Base-by-base conservation (phyloP, 2,329 filamentous ascomycete species). In the Juglanconis sp. region DNA sequence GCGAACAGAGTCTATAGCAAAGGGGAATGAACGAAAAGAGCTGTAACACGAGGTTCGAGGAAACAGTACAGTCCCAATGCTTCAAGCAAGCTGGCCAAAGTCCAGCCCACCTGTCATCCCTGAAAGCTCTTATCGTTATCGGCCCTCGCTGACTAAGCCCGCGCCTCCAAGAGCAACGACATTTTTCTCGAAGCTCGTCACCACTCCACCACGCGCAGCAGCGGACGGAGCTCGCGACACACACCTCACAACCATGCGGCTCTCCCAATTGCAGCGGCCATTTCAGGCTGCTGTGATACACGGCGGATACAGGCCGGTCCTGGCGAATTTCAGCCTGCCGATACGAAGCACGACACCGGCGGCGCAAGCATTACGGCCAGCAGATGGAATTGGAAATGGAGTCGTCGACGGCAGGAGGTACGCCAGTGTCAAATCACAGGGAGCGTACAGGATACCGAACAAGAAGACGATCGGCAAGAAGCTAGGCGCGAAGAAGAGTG, bases 401-500 rank as follows among this genome's bases (percentile, higher is more conserved):
- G 70, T 74, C 56, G 78, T 80, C 9, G 74, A 79, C 65, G 82
- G 82, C 65, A 76, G 79, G 65, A 77, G 83, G 70, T 76, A 81
- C 68, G 84, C 84, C 65, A 78, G 82, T 31, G 83, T 86, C 71
- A 87, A 87, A 71, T 79, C 84, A 49, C 86, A 88, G 76, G 86
- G 86, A 73, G 83, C 83, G 54, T 87, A 88, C 75, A 96, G 90
- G 69, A 71, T 85, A 67, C 79, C 79, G 68, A 79, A 79, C 69
- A 83, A 85, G 74, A 81, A 80, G 71, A 84, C 83, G 31, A 80
- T 85, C 62, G 79, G 83, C 35, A 96, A 96, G 79, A 92, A 96
- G 73, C 79, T 99, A 67, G 95, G 95, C 67, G 93, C 94, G 5
- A 99, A 99, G 82, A 92, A 94, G 76, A 88, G 89, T 17, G 92